phyloP scores from a whole-genome alignment of 2,329 filamentous ascomycete species.

The Fusarium pseudograminearum region DNA sequence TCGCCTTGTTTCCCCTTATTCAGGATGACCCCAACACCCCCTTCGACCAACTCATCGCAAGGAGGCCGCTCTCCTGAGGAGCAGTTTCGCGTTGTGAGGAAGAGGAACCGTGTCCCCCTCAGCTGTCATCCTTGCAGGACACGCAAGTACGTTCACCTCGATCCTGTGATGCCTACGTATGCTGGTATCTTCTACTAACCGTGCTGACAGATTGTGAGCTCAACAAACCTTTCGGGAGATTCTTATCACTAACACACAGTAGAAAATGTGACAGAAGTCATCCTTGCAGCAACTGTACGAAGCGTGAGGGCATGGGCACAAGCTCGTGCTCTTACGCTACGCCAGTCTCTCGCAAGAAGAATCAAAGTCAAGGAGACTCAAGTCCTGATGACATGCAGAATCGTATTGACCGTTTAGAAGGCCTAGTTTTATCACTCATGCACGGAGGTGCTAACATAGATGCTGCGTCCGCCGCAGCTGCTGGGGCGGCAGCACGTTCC shows the following conservation, averaged over 20 bases:
- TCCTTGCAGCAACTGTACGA: constrained; percentile 94
- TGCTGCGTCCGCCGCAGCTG: constrained; percentile 52
- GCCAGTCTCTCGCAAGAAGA: constrained; percentile 78
- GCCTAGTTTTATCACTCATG: constrained; percentile 92
- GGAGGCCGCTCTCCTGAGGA: constrained; percentile 84
- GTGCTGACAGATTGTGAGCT: constrained; percentile 54
- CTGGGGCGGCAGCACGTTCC: constrained; percentile 54
- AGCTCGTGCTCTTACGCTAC: constrained; percentile 87
- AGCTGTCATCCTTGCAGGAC: constrained; percentile 93
- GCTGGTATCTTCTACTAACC: constrained; percentile 49
- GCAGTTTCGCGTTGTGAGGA: constrained; percentile 88
- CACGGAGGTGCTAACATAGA: constrained; percentile 77
- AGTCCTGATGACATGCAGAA: constrained; percentile 97
- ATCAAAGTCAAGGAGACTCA: constrained; percentile 68
- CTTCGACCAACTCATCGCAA: constrained; percentile 81
- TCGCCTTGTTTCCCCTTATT: constrained; percentile 39
- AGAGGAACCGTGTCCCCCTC: constrained; percentile 90
- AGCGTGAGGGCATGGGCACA: constrained; percentile 85
- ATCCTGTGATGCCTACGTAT: constrained; percentile 16
- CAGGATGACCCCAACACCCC: constrained; percentile 80
- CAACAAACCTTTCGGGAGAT: background rate
- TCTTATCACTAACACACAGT: constrained; percentile 33
- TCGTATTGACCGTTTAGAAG: constrained; percentile 94
- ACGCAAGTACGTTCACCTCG: constrained; percentile 77
- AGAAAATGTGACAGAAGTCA: constrained; percentile 94